Evolutionary conservation across 345 rosid genomes (phyloP), one percentile per base, ranked within the genome.

Genomic region (Excoecaria agallocha): DNA sequence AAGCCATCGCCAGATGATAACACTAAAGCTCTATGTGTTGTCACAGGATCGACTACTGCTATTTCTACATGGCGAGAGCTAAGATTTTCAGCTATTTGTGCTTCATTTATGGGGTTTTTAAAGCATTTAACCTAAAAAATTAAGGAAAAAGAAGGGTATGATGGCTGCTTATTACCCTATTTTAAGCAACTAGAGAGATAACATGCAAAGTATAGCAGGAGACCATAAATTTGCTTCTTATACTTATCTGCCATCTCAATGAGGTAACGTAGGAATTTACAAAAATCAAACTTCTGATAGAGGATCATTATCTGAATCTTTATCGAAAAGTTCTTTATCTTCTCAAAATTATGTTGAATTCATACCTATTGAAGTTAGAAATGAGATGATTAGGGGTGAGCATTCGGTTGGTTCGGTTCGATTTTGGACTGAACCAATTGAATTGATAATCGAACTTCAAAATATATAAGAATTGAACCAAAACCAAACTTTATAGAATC

Each of bases 21-120:
- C 70, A 88, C 80, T 0, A 88, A 84, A 78, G 83, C 93, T 87
- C 91, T 94, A 70, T 92, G 88, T 71, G 89, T 93, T 19, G 94
- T 97, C 19, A 87, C 82, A 78, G 89, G 91, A 68, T 90, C 94
- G 4, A 81, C 84, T 24, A 76, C 88, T 8, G 87, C 90, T 5
- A 80, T 85, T 59, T 65, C 70, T 43, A 89, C 96, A 3, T 75
- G 91, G 86, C 84, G 81, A 38, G 80, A 78, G 39, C 65, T 87
- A 69, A 94, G 97, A 39, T 85, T 91, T 79, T 20, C 76, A 7
- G 75, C 88, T 77, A 87, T 82, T 50, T 72, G 73, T 24, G 87
- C n/a, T n/a, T n/a, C n/a, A n/a, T n/a, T n/a, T n/a, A n/a, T n/a
- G n/a, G n/a, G n/a, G 56, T 30, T 48, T 56, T 66, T 6, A 37